Conservation (phyloP, 2,329 filamentous ascomycete species). For the Diaporthe citri region DNA sequence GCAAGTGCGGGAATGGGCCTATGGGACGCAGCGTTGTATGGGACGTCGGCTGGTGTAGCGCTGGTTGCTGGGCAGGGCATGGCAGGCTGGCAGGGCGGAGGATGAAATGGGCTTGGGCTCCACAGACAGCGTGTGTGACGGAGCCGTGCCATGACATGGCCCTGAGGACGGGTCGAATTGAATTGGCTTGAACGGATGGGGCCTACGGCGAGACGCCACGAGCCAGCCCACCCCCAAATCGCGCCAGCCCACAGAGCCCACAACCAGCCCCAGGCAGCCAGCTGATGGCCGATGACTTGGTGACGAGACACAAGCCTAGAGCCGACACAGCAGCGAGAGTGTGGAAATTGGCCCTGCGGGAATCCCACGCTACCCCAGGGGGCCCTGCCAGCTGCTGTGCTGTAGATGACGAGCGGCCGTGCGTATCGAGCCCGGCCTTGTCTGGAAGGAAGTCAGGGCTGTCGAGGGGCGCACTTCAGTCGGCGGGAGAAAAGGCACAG, state of each 20-base stretch:
- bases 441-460: not conserved
- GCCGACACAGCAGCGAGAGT: not conserved
- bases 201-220: conserved; percentile 25
- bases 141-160: not conserved
- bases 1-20: not conserved
- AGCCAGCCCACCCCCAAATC: not conserved
- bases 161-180: not conserved
- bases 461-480: not conserved
- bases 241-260: conserved; percentile 2
- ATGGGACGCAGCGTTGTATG: not conserved
- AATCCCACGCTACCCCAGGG: conserved; percentile 8
- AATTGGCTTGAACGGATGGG: not conserved
- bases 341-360: conserved; percentile 6
- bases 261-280: not conserved
- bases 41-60: not conserved
- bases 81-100: not conserved
- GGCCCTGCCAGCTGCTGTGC: not conserved
- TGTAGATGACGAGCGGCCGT: not conserved
- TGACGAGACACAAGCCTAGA: not conserved
- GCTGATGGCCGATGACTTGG: too few relatives aligned
- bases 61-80: not conserved
- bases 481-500: not conserved
- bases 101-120: not conserved
- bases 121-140: not conserved
- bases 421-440: not conserved